Base-by-base conservation (phyloP, 1,284 basidiomycete genomes). In the Ceratobasidium sp. region DNA sequence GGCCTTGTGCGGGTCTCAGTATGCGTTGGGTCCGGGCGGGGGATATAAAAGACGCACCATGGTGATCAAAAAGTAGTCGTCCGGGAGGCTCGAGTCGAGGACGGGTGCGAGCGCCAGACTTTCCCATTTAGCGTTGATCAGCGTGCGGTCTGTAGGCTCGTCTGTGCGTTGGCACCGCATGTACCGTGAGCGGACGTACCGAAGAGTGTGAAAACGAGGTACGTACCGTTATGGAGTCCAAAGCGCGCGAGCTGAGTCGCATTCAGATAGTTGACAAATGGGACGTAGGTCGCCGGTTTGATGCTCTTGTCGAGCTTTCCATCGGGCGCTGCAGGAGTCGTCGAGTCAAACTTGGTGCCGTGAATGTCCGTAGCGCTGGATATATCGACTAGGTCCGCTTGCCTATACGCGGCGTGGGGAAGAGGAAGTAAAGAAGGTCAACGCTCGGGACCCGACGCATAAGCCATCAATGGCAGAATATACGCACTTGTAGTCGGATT, bases 91-190 rank as follows among this genome's bases (percentile, higher is more conserved):
- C 3, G 85, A 80, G 79, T 92, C 90, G 1, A 86, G 82, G 27
- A 86, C 87, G 0, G 91, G 88, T 2, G 89, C 90, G 12, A 93
- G 84, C 16, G 91, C 89, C 68, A 91, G 85, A 7, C 88, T 89
- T 82, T 93, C 92, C 89, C 91, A 93, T 83, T 93, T 93, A 2
- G 88, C 88, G 78, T 89, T 89, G 75, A 93, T 87, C 38, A 92
- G 85, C 0, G 88, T 90, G 62, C 87, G 79, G 81, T 91, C 88
- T 79, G 87, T 85, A 35, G 84, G 83, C 66, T 80, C 75, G 60
- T 81, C 82, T 82, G 79, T 12, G 48, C 41, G 35, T 70, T 23
- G 18, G 20, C 46, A 33, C 23, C 7, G 50, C 78, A 79, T 38
- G 77, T 60, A 35, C n/a, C 48, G 48, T 33, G 30, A 75, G 62